Evolutionary conservation across 2,329 filamentous ascomycete genomes (phyloP).

Genomic region (Aspergillus latus): DNA sequence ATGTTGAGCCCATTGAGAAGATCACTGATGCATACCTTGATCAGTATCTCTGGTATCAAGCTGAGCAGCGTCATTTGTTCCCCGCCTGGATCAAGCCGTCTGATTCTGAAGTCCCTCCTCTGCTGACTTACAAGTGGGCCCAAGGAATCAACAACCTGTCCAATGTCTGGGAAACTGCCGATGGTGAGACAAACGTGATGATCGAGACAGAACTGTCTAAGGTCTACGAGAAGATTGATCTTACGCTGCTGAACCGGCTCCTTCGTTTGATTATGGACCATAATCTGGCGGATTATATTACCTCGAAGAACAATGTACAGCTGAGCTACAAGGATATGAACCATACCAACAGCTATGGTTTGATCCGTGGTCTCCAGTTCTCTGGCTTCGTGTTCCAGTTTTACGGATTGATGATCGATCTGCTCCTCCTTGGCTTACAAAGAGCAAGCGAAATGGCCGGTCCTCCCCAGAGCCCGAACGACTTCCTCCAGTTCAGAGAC

Average conservation of each 20-base stretch:
- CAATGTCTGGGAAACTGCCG: slow-evolving; percentile 88
- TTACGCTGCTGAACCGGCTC: slow-evolving; percentile 90
- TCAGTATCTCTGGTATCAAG: slow-evolving; percentile 99
- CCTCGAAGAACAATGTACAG: slow-evolving; percentile 98
- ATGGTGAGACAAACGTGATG: slow-evolving; percentile 98
- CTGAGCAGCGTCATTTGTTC: slow-evolving; percentile 94
- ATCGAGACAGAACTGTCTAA: slow-evolving; percentile 98
- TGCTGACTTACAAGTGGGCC: slow-evolving; percentile 97
- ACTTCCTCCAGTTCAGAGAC: slow-evolving; percentile 96
- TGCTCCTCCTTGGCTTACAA: slow-evolving; percentile 87
- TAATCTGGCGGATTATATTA: slow-evolving; percentile 98
- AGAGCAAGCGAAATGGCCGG: slow-evolving; percentile 98
- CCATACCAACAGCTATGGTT: slow-evolving; percentile 96
- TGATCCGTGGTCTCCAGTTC: slow-evolving; percentile 97
- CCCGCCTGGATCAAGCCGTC: slow-evolving; percentile 99
- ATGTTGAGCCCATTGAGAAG: slow-evolving; percentile 98
- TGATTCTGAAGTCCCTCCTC: slow-evolving; percentile 92
- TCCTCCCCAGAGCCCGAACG: slow-evolving; percentile 88
- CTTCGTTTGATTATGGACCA: slow-evolving; percentile 98
- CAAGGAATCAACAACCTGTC: slow-evolving; percentile 98
- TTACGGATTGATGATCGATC: slow-evolving; percentile 92
- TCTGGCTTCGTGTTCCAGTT: slow-evolving; percentile 99
- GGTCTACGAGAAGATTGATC: slow-evolving; percentile 98
- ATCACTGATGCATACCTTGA: slow-evolving; percentile 98
- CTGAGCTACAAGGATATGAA: slow-evolving; percentile 99